Base-by-base conservation (phyloP, 164 flowering plant species). In the Pachysandra terminalis region DNA sequence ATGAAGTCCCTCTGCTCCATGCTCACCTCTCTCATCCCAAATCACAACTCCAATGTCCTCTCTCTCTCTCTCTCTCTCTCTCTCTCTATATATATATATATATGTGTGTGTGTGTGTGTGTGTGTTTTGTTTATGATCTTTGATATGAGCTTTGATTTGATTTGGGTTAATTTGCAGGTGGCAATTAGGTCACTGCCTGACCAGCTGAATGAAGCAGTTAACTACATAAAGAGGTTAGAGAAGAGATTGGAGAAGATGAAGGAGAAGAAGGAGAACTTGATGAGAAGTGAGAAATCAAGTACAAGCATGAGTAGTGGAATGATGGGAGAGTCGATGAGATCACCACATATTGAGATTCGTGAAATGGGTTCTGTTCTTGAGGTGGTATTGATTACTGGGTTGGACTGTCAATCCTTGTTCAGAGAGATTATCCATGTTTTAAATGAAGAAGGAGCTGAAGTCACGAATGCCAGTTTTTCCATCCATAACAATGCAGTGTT, bases 401-500 rank as follows among this genome's bases (percentile, higher is more conserved):
- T 77, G 63, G 81, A 82, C 45, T 51, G n/a, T 49, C 88, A 81
- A 58, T 82, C 74, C 72, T 56, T 86, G 74, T 89, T 91, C 62
- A 71, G 63, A 22, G 80, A 84, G 53, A 71, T 73, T 17, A 74
- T 91, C 22, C 84, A 83, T 0, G 32, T 83, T 48, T 74, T 86
- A 23, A 81, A 84, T 8, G 90, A 86, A 60, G 91, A 83, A 81
- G 87, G 89, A 61, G 87, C 80, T 64, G 86, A 88, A 16, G 72
- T 88, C 61, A 71, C 81, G 12, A 82, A 77, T 74, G 91, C 94
- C 52, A 79, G 78, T 49, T 85, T 78, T 63, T 73, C 82, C 15
- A 74, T 75, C 40, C 64, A 71, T 7, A 80, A 75, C 10, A 76
- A 79, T 19, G 75, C 72, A n/a, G 71, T 82, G 27, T 79, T 87